These are phyloP conservation scores for Acrocalymma vagum DNA, from an alignment of 2,329 filamentous ascomycete genomes.

Conservation along the genomic window DNA sequence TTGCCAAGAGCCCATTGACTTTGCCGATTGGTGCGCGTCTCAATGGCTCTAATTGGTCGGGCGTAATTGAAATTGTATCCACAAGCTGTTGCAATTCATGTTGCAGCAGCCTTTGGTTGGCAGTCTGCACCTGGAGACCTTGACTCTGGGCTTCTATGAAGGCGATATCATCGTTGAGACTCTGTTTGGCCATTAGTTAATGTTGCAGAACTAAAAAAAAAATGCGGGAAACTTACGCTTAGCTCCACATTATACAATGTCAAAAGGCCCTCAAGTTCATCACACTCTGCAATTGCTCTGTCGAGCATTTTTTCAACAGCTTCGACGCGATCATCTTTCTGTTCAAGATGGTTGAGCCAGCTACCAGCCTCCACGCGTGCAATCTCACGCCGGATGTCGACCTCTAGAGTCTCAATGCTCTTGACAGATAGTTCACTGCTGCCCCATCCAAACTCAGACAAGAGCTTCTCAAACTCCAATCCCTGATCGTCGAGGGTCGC, in stretches of 20 bases:
- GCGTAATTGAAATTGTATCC: conserved; percentile 87
- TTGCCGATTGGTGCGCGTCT: conserved; percentile 77
- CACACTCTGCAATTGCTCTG: conserved; percentile 90
- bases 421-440: conserved; percentile 77
- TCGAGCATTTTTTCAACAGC: conserved; percentile 88
- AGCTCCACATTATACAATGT: conserved; percentile 96
- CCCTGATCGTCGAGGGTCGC: conserved; percentile 78
- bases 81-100: conserved; percentile 89
- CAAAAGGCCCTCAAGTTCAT: conserved; percentile 92
- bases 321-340: conserved; percentile 89
- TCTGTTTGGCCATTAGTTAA: conserved; percentile 65
- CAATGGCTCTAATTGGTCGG: conserved; percentile 76
- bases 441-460: conserved; percentile 90
- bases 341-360: conserved; percentile 83
- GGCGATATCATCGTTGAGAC: conserved; percentile 91
- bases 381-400: conserved; percentile 85
- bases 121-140: conserved; percentile 94
- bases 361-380: conserved; percentile 91
- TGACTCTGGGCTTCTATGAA: conserved; percentile 98
- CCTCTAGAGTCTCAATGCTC: conserved; percentile 81
- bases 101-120: conserved; percentile 93
- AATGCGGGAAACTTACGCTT: conserved; percentile 73
- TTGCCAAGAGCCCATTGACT: conserved; percentile 73
- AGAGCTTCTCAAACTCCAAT: conserved; percentile 80
- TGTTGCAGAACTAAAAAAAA: conserved; percentile 13